Evolutionary conservation across 2,329 filamentous ascomycete genomes (phyloP), one percentile per base, ranked within the genome.

Genomic region (Scytalidium sp.): DNA sequence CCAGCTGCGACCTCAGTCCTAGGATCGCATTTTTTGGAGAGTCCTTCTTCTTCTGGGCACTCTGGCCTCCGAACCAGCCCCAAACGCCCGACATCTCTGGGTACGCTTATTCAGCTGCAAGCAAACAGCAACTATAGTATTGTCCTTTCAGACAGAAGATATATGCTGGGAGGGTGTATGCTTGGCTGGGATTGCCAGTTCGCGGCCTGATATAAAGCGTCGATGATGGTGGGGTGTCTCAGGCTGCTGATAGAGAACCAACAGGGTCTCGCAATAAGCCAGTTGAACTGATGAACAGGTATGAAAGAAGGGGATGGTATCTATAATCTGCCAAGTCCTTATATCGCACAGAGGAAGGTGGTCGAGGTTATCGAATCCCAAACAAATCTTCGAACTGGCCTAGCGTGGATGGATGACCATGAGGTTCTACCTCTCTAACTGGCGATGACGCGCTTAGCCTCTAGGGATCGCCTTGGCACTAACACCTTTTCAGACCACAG

Each of bases 11-110:
- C 61, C 94, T 84, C 65, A 99, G 76, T 53, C 82, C 83, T 50
- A 99, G 78, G 64, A 99, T 99, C 60, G 94, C 94, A 76, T 96
- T 94, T 81, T 99, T 99, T 50, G 94, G 90, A 53, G 84, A 87
- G 74, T 97, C 90, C 76, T 95, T 96, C 75, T 86, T 85, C 79
- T 90, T 90, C 74, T 91, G 85, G 61, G 85, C 85, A 63, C 83
- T 81, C 59, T 81, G 83, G 64, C 90, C 90, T 72, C 93, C 91
- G 69, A 97, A 96, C 90, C 92, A 97, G 74, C 87, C 84, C 87
- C 88, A 89, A 73, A 88, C 81, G 56, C 76, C 76, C 56, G 76
- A 85, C 82, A 85, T 85, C 56, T 62, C n/a, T 75, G 64, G 51
- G 53, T 46, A n/a, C 32, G 17, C 32, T 36, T 36, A 36, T 36